Evolutionary conservation across 129 eudicot genomes (phyloP).

Genomic region (Chrysanthemum makinoi): DNA sequence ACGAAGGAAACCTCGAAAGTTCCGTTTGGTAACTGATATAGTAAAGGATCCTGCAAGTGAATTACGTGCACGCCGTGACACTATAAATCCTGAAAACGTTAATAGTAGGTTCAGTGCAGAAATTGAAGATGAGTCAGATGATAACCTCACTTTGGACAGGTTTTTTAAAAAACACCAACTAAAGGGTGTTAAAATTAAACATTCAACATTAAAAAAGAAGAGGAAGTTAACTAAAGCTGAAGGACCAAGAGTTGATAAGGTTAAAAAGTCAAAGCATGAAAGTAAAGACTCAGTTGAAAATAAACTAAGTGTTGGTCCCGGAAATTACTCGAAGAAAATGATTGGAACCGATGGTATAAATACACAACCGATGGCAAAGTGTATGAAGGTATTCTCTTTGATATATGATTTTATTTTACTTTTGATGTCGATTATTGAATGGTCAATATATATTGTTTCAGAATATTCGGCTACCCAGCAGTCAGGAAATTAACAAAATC

Average conservation of each 20-base stretch:
- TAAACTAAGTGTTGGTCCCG: background rate
- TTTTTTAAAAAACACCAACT: constrained; percentile 17
- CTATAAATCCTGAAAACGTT: constrained; percentile 18
- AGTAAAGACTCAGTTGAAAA: background rate
- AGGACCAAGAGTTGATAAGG: background rate
- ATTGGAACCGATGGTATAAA: background rate
- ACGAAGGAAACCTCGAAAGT: constrained; percentile 3
- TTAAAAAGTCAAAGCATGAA: constrained; percentile 9
- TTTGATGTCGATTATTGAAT: background rate
- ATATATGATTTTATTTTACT: background rate
- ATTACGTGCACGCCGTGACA: background rate
- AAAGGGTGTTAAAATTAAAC: constrained; percentile 13
- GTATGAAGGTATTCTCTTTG: background rate
- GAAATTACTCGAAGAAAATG: background rate
- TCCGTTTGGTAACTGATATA: constrained; percentile 35
- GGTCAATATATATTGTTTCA: background rate
- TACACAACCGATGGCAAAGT: background rate
- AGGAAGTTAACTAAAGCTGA: background rate
- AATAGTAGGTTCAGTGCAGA: constrained; percentile 20
- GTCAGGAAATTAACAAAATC: constrained; percentile 10
- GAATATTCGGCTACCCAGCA: background rate
- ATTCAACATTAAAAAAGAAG: background rate
- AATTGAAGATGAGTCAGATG: constrained; percentile 30
- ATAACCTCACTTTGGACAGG: constrained; percentile 25
- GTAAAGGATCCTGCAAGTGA: constrained; percentile 25